Base-by-base conservation (phyloP, 2,329 filamentous ascomycete genomes). In the Hypoxylon sp. region DNA sequence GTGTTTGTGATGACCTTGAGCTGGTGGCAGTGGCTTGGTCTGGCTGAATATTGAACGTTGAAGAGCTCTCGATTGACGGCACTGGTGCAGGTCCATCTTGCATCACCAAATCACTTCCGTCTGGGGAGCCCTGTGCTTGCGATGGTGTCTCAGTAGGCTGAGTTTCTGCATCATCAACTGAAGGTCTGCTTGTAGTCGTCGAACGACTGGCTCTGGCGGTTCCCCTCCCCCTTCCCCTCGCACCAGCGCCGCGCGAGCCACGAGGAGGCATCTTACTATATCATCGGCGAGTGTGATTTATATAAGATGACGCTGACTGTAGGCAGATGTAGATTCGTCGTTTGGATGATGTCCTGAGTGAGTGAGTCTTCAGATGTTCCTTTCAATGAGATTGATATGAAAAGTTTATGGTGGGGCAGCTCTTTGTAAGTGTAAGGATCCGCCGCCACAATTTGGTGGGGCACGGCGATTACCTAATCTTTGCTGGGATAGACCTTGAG, bases 361-460 rank as follows among this genome's bases (percentile, higher is more conserved):
- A 39, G 8, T 50, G n/a, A 56, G 37, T 50, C 32, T 42, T 42
- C n/a, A 17, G 32, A 31, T 52, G 13, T 44, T 27, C 24, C 39
- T 44, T 46, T 55, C 3, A 53, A 24, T 54, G 37, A 51, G 51
- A 65, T n/a, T 56, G 55, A 67, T 39, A 27, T 19, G 65, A 77
- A 77, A 75, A 75, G 70, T 77, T 76, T 75, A 74, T 75, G 70
- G 75, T 73, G 74, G 75, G 71, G 73, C 62, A 52, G 10, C 48
- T 46, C 46, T 59, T 59, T 60, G 61, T 56, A 68, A 58, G 17
- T 58, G 29, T 48, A 21, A 21, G 42, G 24, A 46, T n/a, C 6
- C 27, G 11, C 11, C 17, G 39, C 39, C 39, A 44, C 39, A 46
- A n/a, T 24, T 5, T 60, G 51, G 63, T 59, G 55, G 55, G 62